phyloP scores from a whole-genome alignment of 352 stramenopile genomes.

The Phytophthora lateralis region DNA sequence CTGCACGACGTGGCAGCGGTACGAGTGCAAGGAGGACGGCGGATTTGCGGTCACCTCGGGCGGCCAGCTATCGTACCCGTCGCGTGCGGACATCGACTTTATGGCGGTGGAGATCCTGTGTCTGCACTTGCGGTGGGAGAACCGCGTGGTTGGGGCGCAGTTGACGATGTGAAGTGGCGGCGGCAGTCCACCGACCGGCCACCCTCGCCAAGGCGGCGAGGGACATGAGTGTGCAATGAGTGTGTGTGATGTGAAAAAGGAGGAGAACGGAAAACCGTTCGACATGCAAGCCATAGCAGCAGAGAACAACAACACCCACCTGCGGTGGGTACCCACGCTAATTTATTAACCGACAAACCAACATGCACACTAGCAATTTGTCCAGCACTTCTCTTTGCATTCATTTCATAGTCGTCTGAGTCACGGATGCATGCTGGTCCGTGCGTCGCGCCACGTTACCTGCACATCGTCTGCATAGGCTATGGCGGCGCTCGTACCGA shows the following conservation, averaged over 20 bases:
- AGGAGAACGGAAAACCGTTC: slow-evolving; percentile 12
- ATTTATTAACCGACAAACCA: slow-evolving; percentile 37
- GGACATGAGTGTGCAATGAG: slow-evolving; percentile 29
- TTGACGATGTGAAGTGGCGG: slow-evolving; percentile 23
- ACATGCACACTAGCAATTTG: slow-evolving; percentile 15
- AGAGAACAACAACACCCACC: slow-evolving; percentile 29
- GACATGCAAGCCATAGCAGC: slow-evolving; percentile 18
- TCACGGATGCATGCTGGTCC: background rate
- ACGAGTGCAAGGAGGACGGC: slow-evolving; percentile 30
- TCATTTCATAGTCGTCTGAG: background rate
- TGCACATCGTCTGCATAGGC: background rate
- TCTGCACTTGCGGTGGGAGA: slow-evolving; percentile 47
- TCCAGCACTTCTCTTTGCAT: background rate
- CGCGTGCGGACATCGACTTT: slow-evolving; percentile 36
- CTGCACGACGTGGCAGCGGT: slow-evolving; percentile 40
- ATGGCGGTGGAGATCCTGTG: slow-evolving; percentile 45
- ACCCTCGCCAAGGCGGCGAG: slow-evolving; percentile 7
- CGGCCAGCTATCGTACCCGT: slow-evolving; percentile 35
- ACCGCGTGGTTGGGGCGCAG: slow-evolving; percentile 21
- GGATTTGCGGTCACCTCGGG: slow-evolving; percentile 34
- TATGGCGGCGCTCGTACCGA: background rate
- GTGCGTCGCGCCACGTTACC: background rate
- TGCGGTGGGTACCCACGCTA: slow-evolving; percentile 29
- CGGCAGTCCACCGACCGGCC: background rate
- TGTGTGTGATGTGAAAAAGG: slow-evolving; percentile 32